These are phyloP conservation scores for Digitaria exilis DNA, from an alignment of 202 grass and related monocot species.

Conservation along the genomic window DNA sequence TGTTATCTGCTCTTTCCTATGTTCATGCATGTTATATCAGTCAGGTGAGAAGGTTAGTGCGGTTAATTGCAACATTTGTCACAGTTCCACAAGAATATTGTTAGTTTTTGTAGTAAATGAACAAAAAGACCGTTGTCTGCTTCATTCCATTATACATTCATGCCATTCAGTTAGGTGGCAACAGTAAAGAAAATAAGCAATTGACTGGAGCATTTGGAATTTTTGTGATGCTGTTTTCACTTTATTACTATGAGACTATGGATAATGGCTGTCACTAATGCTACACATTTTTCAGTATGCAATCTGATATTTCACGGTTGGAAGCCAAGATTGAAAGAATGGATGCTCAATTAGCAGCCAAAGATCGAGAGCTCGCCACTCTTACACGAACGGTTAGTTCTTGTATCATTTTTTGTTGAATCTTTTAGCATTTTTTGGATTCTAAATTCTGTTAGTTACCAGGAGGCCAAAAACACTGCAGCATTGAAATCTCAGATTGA, in stretches of 20 bases:
- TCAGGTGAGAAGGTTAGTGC: neutral
- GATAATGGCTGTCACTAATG: slow-evolving; percentile 9
- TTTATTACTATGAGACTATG: neutral
- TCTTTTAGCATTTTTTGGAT: slow-evolving; percentile 4
- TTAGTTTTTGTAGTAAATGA: neutral
- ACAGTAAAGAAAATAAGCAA: slow-evolving; percentile 26
- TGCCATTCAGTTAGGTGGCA: slow-evolving; percentile 22
- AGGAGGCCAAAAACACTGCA: slow-evolving; percentile 93
- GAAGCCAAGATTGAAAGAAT: slow-evolving; percentile 99
- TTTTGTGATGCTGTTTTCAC: slow-evolving; percentile 37
- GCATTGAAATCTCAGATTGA: slow-evolving; percentile 93
- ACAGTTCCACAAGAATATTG: neutral
- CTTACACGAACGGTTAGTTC: slow-evolving; percentile 76
- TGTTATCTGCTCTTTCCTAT: slow-evolving; percentile 5
- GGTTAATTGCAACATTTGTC: slow-evolving; percentile 25
- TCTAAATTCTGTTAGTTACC: slow-evolving; percentile 42
- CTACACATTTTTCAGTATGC: slow-evolving; percentile 63
- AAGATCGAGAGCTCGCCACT: slow-evolving; percentile 95
- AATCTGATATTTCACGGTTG: slow-evolving; percentile 89
- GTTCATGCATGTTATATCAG: slow-evolving; percentile 18
- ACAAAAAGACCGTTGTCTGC: neutral
- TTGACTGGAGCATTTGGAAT: slow-evolving; percentile 23
- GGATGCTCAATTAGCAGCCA: slow-evolving; percentile 88
- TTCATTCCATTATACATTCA: neutral
- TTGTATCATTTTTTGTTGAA: slow-evolving; percentile 25